A percentile compares a stretch with the other conserved stretches of the same genome.
Evolutionary conservation across 2,329 filamentous ascomycete species (phyloP).

Genomic region (Chalaropsis ovoidea): DNA sequence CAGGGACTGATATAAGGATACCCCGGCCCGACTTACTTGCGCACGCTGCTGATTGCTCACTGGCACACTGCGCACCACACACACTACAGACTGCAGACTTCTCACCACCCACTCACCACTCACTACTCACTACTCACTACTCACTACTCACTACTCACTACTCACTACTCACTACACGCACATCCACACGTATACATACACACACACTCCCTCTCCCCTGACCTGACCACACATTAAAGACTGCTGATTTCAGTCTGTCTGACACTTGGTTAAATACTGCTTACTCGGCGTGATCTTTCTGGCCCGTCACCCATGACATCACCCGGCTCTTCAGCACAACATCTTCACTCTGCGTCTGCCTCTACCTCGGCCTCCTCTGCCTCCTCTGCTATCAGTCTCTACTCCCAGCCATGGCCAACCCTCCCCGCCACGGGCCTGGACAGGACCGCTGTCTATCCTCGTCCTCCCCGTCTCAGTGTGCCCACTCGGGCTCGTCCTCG

Average conservation of each 20-base stretch:
- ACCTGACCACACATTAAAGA: not conserved
- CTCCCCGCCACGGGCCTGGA: not conserved
- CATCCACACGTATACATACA: not conserved
- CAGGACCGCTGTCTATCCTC: conserved; percentile 14
- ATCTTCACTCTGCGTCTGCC: not conserved
- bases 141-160: no score
- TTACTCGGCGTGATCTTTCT: not conserved
- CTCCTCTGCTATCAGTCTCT: not conserved
- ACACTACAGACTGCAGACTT: not conserved
- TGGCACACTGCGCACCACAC: not conserved
- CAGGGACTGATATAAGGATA: not conserved
- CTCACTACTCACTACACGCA: not conserved
- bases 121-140: no score
- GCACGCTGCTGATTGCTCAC: no score
- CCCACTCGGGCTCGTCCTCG: conserved; percentile 9
- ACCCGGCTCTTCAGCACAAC: not conserved
- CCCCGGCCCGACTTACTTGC: not conserved
- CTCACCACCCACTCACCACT: no score
- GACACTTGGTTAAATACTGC: not conserved
- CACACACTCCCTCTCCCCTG: not conserved
- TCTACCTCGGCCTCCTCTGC: not conserved
- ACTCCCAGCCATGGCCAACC: conserved; percentile 9
- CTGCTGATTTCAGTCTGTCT: not conserved
- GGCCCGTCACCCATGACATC: not conserved
- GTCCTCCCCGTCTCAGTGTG: conserved; percentile 7